Conservation (phyloP, 768 basidiomycete species). For the Xerocomellus chrysenteron region DNA sequence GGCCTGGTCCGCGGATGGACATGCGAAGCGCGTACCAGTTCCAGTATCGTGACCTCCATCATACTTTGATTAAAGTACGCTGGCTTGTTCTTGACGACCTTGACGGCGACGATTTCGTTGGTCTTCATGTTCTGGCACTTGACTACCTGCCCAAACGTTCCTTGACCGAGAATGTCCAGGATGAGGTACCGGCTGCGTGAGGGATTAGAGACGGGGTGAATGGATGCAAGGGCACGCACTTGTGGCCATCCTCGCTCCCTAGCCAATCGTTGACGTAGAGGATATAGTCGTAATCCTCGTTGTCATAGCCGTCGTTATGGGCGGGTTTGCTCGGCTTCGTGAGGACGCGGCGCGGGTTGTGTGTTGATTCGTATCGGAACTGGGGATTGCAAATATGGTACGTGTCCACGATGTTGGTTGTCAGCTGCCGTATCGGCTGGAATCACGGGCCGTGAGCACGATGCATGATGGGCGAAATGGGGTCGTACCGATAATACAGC, state of each 20-base stretch:
- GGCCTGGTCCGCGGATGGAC: background rate
- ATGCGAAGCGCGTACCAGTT: conserved; percentile 66
- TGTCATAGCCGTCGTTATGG: conserved; percentile 97
- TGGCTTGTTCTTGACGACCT: conserved; percentile 99
- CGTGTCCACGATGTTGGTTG: conserved; percentile 84
- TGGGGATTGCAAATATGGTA: conserved; percentile 93
- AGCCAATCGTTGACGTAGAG: conserved; percentile 98
- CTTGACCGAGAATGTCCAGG: conserved; percentile 96
- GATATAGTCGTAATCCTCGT: conserved; percentile 99
- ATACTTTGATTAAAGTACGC: conserved; percentile 99
- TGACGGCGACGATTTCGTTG: conserved; percentile 97
- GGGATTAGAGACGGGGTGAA: conserved; percentile 7
- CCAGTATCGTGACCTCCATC: conserved; percentile 99
- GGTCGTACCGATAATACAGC: conserved; percentile 74
- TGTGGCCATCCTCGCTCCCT: conserved; percentile 91
- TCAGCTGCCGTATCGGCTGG: conserved; percentile 67
- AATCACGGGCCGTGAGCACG: conserved; percentile 4
- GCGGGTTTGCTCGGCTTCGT: conserved; percentile 96
- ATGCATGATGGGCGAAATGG: background rate
- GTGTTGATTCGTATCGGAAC: conserved; percentile 92
- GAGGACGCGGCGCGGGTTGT: conserved; percentile 93
- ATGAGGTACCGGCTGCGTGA: conserved; percentile 77
- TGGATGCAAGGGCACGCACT: conserved; percentile 52
- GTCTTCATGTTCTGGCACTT: conserved; percentile 99
- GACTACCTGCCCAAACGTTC: conserved; percentile 98